Conservation (phyloP, 192 early-diverging fungal genomes). For the Phlyctochytrium arcticum region DNA sequence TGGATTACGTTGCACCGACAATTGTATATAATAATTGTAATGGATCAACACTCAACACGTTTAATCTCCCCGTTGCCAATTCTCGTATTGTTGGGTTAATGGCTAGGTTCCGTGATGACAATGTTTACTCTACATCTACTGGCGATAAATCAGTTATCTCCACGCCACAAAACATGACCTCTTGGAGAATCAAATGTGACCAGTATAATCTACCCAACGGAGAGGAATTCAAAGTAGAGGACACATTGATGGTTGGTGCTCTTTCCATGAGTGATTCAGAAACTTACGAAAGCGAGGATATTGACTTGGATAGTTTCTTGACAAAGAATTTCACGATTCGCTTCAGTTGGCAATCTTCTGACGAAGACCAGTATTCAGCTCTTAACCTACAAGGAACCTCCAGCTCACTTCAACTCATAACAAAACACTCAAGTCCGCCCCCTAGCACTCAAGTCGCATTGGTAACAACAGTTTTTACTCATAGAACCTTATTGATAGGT, state of each 20-base stretch:
- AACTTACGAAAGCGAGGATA: neutral
- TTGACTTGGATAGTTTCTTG: neutral
- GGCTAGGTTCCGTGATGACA: neutral
- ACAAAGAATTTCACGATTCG: neutral
- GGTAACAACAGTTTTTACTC: neutral
- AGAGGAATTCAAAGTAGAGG: neutral
- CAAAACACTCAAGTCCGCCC: neutral
- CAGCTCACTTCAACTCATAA: neutral
- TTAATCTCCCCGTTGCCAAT: too few species aligned
- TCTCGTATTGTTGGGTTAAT: neutral
- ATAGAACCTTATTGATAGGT: too few species aligned
- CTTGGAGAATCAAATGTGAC: neutral
- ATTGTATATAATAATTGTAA: neutral
- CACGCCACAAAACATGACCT: neutral
- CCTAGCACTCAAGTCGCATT: neutral
- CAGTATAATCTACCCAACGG: conserved; percentile 1
- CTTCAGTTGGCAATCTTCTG: neutral
- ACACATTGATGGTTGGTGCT: neutral
- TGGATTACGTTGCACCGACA: too few species aligned
- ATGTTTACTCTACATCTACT: neutral
- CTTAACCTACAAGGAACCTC: neutral
- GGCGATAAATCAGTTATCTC: conserved; percentile 8
- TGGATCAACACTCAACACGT: neutral
- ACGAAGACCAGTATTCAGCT: neutral
- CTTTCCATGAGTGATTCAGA: neutral